Evolutionary conservation across 2,329 filamentous ascomycete species (phyloP).

Genomic region (Tolypocladium paradoxum): DNA sequence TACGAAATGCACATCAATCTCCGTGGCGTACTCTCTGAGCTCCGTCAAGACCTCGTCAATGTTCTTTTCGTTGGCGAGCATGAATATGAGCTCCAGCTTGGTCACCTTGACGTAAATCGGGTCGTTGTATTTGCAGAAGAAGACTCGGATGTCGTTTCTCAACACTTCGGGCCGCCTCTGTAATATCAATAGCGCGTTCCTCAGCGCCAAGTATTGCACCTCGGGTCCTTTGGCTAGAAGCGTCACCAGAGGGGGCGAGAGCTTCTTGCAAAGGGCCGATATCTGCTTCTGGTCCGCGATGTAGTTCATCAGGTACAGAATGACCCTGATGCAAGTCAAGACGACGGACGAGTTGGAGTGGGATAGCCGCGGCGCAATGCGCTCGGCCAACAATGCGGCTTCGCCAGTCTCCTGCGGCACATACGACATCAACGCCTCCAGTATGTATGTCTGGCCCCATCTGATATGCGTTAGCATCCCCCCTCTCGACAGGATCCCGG

Average conservation of each 20-base stretch:
- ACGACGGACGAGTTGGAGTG: slow-evolving; percentile 97
- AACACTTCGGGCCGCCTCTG: slow-evolving; percentile 88
- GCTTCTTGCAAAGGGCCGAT: slow-evolving; percentile 74
- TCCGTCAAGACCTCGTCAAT: slow-evolving; percentile 93
- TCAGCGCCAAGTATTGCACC: slow-evolving; percentile 91
- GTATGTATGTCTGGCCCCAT: slow-evolving; percentile 98
- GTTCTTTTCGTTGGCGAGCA: slow-evolving; percentile 91
- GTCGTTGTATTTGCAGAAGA: slow-evolving; percentile 99
- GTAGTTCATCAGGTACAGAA: slow-evolving; percentile 98
- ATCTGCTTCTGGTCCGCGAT: slow-evolving; percentile 87
- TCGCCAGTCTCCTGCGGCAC: slow-evolving; percentile 86
- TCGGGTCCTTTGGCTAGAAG: slow-evolving; percentile 92
- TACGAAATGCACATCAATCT: slow-evolving; percentile 98
- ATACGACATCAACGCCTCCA: slow-evolving; percentile 96
- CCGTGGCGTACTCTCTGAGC: slow-evolving; percentile 89
- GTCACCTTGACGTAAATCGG: slow-evolving; percentile 99
- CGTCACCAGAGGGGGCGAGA: slow-evolving; percentile 90
- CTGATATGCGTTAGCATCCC: slow-evolving; percentile 28
- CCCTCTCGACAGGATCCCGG: neutral
- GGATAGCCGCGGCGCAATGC: slow-evolving; percentile 88
- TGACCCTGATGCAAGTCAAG: slow-evolving; percentile 88
- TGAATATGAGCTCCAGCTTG: slow-evolving; percentile 96
- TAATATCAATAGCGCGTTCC: slow-evolving; percentile 88
- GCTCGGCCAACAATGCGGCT: slow-evolving; percentile 79
- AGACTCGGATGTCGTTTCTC: slow-evolving; percentile 92